Evolutionary conservation across 75 land plant genomes (phyloP).

Genomic region (Picea glauca): DNA sequence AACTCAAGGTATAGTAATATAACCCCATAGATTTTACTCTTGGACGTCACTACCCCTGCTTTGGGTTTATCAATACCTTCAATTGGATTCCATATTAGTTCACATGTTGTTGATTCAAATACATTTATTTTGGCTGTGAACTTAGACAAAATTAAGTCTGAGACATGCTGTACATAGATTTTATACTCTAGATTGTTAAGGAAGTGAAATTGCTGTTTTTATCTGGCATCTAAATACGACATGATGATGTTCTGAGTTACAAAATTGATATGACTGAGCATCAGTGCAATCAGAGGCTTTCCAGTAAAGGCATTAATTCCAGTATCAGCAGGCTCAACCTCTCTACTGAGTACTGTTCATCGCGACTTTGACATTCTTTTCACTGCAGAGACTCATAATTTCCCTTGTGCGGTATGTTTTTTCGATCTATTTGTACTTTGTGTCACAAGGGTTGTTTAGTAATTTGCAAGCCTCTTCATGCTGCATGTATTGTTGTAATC

Average conservation of each 20-base stretch:
- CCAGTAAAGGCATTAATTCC: slow-evolving; percentile 58
- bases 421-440: background rate
- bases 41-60: background rate
- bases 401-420: slow-evolving; percentile 85
- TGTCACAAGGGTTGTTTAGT: background rate
- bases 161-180: background rate
- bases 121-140: background rate
- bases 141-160: background rate
- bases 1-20: slow-evolving; percentile 53
- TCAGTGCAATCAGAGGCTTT: slow-evolving; percentile 85
- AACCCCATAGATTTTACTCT: background rate
- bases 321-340: slow-evolving; percentile 57
- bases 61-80: background rate
- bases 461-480: background rate
- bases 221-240: background rate
- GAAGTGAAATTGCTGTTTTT: background rate
- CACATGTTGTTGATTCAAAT: background rate
- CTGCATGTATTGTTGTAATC: background rate
- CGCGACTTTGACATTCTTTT: slow-evolving; percentile 78
- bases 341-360: slow-evolving; percentile 25
- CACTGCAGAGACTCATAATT: slow-evolving; percentile 98
- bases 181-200: background rate
- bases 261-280: background rate
- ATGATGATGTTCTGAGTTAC: background rate
- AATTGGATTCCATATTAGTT: background rate